These are phyloP conservation scores for Phytophthora colocasiae DNA, from an alignment of 352 stramenopile species.

Conservation along the genomic window DNA sequence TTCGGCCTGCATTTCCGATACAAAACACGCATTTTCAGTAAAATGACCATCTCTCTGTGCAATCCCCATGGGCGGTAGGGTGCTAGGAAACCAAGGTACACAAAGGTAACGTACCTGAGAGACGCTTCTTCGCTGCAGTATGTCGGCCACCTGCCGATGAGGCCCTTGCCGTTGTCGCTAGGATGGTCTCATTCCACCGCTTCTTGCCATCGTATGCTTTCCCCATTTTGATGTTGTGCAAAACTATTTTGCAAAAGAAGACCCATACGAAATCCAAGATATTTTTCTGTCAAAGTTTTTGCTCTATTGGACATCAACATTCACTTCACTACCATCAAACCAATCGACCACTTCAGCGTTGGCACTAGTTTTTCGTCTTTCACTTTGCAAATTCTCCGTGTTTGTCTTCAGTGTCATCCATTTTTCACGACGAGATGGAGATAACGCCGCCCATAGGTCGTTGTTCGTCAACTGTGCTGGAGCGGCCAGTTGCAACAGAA, in stretches of 20 bases:
- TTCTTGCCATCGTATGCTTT: conserved; percentile 85
- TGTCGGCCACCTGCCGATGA: conserved; percentile 11
- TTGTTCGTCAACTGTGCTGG: conserved; percentile 39
- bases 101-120: conserved; percentile 50
- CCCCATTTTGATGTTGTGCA: conserved; percentile 51
- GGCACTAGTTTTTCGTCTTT: conserved; percentile 22
- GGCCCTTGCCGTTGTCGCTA: conserved; percentile 47
- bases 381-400: conserved; percentile 30
- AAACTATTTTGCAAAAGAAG: conserved; percentile 3
- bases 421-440: conserved; percentile 36
- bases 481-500: conserved; percentile 32
- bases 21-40: conserved; percentile 16
- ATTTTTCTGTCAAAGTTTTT: conserved; percentile 14
- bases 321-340: conserved; percentile 41
- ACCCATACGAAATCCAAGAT: conserved; percentile 21
- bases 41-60: not conserved
- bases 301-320: conserved; percentile 34
- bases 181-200: conserved; percentile 86
- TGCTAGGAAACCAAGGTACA: conserved; percentile 2
- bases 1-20: conserved; percentile 52
- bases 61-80: conserved; percentile 8
- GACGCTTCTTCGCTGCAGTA: conserved; percentile 56
- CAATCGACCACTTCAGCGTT: conserved; percentile 18
- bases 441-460: conserved; percentile 29
- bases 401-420: conserved; percentile 19